Base-by-base conservation (phyloP, 495 filamentous ascomycete genomes). In the Aspergillus affinis region DNA sequence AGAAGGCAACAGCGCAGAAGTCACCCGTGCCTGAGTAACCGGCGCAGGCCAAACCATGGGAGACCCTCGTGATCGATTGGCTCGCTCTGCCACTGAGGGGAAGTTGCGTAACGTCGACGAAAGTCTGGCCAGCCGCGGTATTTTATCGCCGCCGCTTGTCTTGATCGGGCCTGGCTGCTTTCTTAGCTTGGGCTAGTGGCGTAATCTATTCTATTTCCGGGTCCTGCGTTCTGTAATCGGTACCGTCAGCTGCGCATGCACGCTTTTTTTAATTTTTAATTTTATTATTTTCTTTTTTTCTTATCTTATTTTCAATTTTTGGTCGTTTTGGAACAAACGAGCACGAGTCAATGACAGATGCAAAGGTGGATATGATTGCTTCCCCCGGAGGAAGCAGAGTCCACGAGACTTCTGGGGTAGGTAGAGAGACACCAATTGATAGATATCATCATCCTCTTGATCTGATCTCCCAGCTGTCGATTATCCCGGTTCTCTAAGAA, bases 91-190 rank as follows among this genome's bases (percentile, higher is more conserved):
- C 23, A 15, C 32, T 41, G 54, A 57, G 59, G 60, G 29, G 55
- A 57, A 61, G 36, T 47, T 50, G 60, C 54, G 60, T 61, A 53
- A 61, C 54, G 51, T 17, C 36, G 36, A 17, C 60, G 44, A 52
- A 27, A 6, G 15, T 19, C 45, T 49, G 55, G n/a, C 19, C 47
- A 12, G 36, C 36, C 36, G 29, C 29, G 10, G 36, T 41, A 41
- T 41, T 41, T 41, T 41, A 4, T 41, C 36, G 36, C 36, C 36
- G 36, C 36, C 36, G 36, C 36, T 41, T 41, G 36, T 10, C 36
- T 41, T 10, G 13, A 41, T 41, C 3, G 13, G 36, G 36, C 13
- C 9, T 12, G 36, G 3, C 36, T 41, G 13, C 12, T 13, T 13
- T 8, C 36, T 15, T 15, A 17, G 12, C 3, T 10, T 10, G 36